These are phyloP conservation scores for Obba rivulosa DNA, from an alignment of 768 basidiomycete species.

Conservation along the genomic window DNA sequence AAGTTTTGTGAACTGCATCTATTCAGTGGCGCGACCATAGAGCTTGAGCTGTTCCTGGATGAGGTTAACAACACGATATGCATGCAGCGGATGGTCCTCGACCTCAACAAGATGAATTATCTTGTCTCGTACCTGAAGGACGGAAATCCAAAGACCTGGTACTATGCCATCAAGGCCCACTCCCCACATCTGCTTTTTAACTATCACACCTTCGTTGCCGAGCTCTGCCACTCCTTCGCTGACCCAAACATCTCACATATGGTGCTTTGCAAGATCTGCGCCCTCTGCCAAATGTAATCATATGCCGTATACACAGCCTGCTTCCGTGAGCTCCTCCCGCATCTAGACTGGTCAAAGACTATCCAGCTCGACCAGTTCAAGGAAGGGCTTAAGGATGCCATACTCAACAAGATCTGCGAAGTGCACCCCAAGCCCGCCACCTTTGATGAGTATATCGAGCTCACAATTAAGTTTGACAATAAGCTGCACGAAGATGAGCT, in stretches of 20 bases:
- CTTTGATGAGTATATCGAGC: constrained; percentile 1
- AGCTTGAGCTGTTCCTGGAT: constrained; percentile 2
- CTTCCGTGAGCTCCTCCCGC: background rate
- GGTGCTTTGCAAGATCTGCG: background rate
- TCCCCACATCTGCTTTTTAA: too few relatives aligned
- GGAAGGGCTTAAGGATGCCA: background rate
- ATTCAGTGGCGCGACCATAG: too few relatives aligned
- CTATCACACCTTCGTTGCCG: too few relatives aligned
- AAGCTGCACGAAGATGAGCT: background rate
- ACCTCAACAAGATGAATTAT: background rate
- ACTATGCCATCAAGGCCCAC: too few relatives aligned
- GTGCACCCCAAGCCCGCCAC: constrained; percentile 1
- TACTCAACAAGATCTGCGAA: background rate
- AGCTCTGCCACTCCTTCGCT: too few relatives aligned
- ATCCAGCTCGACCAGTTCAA: background rate
- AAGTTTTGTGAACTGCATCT: too few relatives aligned
- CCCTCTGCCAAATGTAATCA: background rate
- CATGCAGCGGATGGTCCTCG: background rate
- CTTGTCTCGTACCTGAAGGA: constrained; percentile 2
- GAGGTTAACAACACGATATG: constrained; percentile 1
- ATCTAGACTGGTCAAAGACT: too few relatives aligned
- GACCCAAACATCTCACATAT: background rate
- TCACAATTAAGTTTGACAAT: constrained; percentile 5
- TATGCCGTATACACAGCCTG: background rate
- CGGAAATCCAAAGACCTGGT: background rate